A percentile compares a stretch with the other conserved stretches of the same genome.
phyloP scores from a whole-genome alignment of 768 basidiomycete species.

The Pulveroboletus sp. region DNA sequence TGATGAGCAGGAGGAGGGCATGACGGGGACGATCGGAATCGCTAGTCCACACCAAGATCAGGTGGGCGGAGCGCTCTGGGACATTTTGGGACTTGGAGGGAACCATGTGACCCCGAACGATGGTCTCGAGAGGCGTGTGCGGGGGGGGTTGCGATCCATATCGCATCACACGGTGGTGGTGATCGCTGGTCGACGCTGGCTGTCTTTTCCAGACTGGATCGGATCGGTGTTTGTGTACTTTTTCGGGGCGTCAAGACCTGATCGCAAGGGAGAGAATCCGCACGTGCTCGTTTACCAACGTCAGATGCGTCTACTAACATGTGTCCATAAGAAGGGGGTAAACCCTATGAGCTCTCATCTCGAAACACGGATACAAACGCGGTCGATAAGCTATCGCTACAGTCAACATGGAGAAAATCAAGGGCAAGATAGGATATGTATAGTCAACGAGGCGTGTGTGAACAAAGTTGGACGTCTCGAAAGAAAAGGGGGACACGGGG shows the following conservation, averaged over 20 bases:
- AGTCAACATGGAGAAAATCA: not conserved
- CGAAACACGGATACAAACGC: conserved; percentile 1
- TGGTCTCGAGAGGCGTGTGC: not conserved
- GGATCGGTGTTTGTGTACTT: no score
- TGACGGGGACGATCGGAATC: not conserved
- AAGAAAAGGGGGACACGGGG: not conserved
- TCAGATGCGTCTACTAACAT: not conserved
- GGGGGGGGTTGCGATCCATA: not conserved
- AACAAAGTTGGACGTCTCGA: not conserved
- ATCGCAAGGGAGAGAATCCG: not conserved
- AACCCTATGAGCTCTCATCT: conserved; percentile 1
- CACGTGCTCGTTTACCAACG: not conserved
- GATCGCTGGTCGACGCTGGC: no score
- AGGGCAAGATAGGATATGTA: conserved; percentile 1
- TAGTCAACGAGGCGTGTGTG: not conserved
- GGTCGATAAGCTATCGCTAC: conserved; percentile 16
- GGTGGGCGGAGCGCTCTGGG: no score
- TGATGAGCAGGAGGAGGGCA: conserved; percentile 57
- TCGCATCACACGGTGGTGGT: not conserved
- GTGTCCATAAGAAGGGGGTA: not conserved
- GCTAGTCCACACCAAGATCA: not conserved
- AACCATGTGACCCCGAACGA: no score
- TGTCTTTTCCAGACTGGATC: no score
- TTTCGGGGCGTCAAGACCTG: not conserved
- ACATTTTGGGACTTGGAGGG: no score